Base-by-base conservation (phyloP, 441 rosid species). In the Jatropha multifida region DNA sequence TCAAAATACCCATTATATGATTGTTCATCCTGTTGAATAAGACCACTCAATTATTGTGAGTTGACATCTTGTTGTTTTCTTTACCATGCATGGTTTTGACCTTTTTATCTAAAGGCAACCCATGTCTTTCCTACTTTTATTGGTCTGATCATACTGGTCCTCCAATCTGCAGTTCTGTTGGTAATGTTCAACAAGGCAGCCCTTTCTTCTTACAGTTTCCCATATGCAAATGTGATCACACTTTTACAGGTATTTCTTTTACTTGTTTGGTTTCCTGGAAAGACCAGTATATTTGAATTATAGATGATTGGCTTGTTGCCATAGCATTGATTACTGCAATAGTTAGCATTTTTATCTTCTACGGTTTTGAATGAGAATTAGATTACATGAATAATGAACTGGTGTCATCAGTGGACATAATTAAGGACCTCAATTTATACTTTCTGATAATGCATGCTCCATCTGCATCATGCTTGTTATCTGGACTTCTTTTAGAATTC, bases 141-240 rank as follows among this genome's bases (percentile, higher is more conserved):
- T 78, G 17, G 41, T 54, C 13, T 65, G 40, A 63, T 68, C 8
- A 20, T 76, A 65, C 56, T 75, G 70, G 37, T 46, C 72, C 60
- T 69, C 48, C 56, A 61, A 68, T 70, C 27, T 83, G 84, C 90
- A 93, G 98, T 93, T 72, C 90, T 92, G 58, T 86, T 94, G 86
- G 83, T 94, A 51, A 52, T 96, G 83, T 94, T 96, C 90, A 96
- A 96, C 81, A 96, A 94, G 88, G 99, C 98, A 63, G 99, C 97
- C 71, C 95, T 96, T 71, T 96, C 98, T 68, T 89, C 98, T 46
- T 94, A 91, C 77, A 82, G 68, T 13, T 96, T 94, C 83, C 98
- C 96, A 0, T 85, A 85, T 79, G 98, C 90, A 38, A 94, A 92
- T 83, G 92, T 89, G 32, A 90, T 96, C 80, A 94, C 99, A 59